Evolutionary conservation across 2,329 filamentous ascomycete species (phyloP), one percentile per base, ranked within the genome.

Genomic region (Colletotrichum sp.): DNA sequence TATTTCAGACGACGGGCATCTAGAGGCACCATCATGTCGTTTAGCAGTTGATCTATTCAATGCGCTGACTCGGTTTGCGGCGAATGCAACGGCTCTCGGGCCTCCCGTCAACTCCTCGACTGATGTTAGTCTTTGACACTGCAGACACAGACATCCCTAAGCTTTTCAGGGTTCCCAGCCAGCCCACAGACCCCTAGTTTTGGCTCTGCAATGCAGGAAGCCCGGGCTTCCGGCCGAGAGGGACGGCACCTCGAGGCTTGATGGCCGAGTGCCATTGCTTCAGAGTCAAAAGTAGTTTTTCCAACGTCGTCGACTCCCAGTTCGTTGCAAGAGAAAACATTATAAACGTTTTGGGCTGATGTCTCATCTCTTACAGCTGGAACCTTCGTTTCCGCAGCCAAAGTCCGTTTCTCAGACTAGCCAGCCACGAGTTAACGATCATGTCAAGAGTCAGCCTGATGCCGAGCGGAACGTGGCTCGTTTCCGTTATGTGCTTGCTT

Each of bases 1-100:
- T 68, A 58, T 73, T 73, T 73, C 70, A 64, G 70, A 75, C 73
- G 73, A 68, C 73, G 70, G 34, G 38, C 63, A 15, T 38, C 30
- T 36, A 32, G 32, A 34, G 15, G 32, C 16, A 70, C 15, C 26
- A 18, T 34, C n/a, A 65, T 48, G 38, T 43, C 38, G 38, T 48
- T 48, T 48, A 15, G 24, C 55, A 63, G 58, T 60, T 71, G 24
- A 34, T 71, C 10, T n/a, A 67, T 67, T 67, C 43, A 48, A 73
- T 75, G 64, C 64, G 34, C 21, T 38, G 64, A 65, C 73, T 75
- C 70, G 70, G 21, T n/a, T n/a, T 38, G 67, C 32, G 24, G 58
- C 48, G 43, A 66, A 65, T 66, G 67, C 63, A 30, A 64, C 61
- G 55, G 61, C 64, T 72, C 70, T 67, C 69, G 63, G 57, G 32